These are phyloP conservation scores for Vaccinium corymbosum DNA, from an alignment of 148 eudicot genomes.

Conservation along the genomic window DNA sequence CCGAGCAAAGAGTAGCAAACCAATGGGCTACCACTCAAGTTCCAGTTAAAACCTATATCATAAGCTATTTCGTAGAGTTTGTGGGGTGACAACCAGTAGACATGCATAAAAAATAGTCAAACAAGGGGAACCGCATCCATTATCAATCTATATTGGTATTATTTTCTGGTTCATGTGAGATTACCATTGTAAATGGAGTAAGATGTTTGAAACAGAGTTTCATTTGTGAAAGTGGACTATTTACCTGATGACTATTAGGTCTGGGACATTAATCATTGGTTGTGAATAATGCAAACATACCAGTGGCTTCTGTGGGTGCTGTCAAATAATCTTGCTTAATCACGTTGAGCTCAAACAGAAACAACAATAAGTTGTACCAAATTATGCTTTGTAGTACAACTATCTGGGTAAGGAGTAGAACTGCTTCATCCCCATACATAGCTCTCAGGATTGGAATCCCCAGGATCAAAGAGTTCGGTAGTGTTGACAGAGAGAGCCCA, in stretches of 20 bases:
- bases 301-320: slow-evolving; percentile 28
- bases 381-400: slow-evolving; percentile 47
- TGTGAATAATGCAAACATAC: slow-evolving; percentile 23
- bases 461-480: slow-evolving; percentile 48
- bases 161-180: not conserved
- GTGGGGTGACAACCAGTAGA: not conserved
- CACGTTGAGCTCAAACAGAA: slow-evolving; percentile 41
- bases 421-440: slow-evolving; percentile 46
- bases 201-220: not conserved
- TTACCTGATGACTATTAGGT: not conserved
- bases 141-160: not conserved
- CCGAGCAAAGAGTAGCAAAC: not conserved
- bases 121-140: not conserved
- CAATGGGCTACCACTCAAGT: not conserved
- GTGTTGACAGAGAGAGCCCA: slow-evolving; percentile 42
- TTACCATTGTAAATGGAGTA: not conserved
- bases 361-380: slow-evolving; percentile 47
- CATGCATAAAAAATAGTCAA: not conserved
- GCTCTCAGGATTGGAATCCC: slow-evolving; percentile 52
- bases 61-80: not conserved
- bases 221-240: not conserved
- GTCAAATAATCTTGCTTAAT: slow-evolving; percentile 24
- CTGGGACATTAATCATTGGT: not conserved
- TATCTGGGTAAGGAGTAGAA: slow-evolving; percentile 32
- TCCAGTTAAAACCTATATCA: not conserved